Evolutionary conservation across 371 early-diverging fungal genomes (phyloP).

Genomic region (Dinochytrium kinnereticum): DNA sequence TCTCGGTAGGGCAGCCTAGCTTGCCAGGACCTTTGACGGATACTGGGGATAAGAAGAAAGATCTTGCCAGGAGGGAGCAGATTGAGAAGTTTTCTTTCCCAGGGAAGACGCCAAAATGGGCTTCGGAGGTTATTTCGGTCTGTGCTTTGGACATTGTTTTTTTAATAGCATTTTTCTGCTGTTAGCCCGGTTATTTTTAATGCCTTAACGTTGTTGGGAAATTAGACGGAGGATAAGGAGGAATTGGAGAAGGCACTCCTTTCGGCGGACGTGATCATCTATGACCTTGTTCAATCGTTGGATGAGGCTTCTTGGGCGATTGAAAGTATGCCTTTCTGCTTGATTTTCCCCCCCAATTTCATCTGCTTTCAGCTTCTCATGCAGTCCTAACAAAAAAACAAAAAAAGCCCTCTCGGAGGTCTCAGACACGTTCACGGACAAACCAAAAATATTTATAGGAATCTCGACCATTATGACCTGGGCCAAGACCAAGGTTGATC

Average conservation of each 20-base stretch:
- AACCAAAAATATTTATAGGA: constrained; percentile 57
- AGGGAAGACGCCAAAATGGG: constrained; percentile 50
- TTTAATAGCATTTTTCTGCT: constrained; percentile 5
- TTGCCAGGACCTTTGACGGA: constrained; percentile 45
- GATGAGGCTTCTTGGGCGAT: constrained; percentile 58
- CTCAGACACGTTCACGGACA: constrained; percentile 50
- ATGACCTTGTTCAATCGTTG: constrained; percentile 47
- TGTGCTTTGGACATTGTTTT: not conserved
- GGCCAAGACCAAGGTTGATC: constrained; percentile 59
- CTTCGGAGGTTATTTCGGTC: constrained; percentile 41
- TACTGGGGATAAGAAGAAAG: constrained; percentile 55
- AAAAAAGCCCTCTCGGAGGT: constrained; percentile 47
- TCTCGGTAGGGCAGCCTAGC: not conserved
- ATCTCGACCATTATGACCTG: constrained; percentile 62
- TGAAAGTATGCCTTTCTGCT: constrained; percentile 40
- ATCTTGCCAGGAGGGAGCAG: constrained; percentile 50
- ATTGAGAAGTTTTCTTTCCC: constrained; percentile 54
- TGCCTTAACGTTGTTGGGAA: not conserved
- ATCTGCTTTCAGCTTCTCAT: not conserved
- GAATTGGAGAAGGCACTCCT: constrained; percentile 41
- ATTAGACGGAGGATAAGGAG: constrained; percentile 40
- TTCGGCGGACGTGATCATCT: constrained; percentile 52
- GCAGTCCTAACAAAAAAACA: constrained; percentile 11
- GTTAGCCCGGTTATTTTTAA: no score
- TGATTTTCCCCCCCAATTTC: not conserved